Evolutionary conservation across 768 basidiomycete genomes (phyloP).

Genomic region (Ramaria sp.): DNA sequence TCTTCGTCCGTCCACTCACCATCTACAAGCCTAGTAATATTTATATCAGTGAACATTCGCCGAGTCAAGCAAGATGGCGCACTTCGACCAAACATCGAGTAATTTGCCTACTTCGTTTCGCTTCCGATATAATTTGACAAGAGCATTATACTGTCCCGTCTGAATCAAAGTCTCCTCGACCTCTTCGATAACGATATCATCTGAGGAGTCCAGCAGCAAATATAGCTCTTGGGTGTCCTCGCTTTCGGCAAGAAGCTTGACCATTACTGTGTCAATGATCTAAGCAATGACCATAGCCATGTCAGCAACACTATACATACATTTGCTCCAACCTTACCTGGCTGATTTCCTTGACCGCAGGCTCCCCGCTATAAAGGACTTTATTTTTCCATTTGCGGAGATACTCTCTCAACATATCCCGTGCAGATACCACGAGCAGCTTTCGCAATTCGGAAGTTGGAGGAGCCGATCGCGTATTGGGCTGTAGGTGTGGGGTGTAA

Average conservation of each 20-base stretch:
- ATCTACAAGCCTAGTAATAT: constrained; percentile 44
- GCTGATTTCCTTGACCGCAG: neutral
- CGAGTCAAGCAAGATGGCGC: constrained; percentile 17
- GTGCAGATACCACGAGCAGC: constrained; percentile 53
- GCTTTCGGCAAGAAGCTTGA: constrained; percentile 57
- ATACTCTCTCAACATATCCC: constrained; percentile 65
- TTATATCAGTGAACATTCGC: neutral
- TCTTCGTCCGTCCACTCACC: constrained; percentile 54
- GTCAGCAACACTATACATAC: neutral
- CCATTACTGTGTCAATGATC: constrained; percentile 75
- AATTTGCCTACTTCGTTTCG: constrained; percentile 49
- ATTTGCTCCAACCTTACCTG: neutral
- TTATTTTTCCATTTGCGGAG: constrained; percentile 40
- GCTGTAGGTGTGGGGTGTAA: constrained; percentile 78
- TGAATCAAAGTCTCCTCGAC: constrained; percentile 46
- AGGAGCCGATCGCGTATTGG: constrained; percentile 55
- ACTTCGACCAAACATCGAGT: constrained; percentile 61
- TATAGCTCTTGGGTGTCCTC: constrained; percentile 55
- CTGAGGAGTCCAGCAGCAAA: constrained; percentile 42
- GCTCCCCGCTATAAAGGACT: constrained; percentile 15
- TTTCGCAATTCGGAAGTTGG: constrained; percentile 59
- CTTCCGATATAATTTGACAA: constrained; percentile 51
- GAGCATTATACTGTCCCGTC: constrained; percentile 45
- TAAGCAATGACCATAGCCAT: constrained; percentile 16
- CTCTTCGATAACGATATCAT: constrained; percentile 45